phyloP scores from a whole-genome alignment of 306 rosid species.

The Gynostemma pentaphyllum region DNA sequence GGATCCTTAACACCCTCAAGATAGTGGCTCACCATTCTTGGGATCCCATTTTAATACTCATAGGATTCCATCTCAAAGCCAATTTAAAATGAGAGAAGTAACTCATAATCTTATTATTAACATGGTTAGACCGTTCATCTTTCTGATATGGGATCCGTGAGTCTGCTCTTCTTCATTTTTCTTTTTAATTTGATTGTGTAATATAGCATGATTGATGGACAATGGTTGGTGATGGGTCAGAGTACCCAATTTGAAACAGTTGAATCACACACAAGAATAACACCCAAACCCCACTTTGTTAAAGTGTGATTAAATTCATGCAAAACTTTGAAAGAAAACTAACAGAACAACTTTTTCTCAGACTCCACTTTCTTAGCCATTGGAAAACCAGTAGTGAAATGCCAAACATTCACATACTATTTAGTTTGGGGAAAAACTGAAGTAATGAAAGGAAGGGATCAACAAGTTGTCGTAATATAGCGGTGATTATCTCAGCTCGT shows the following conservation, averaged over 20 bases:
- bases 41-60: too few relatives aligned
- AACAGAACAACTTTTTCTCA: slow-evolving; percentile 5
- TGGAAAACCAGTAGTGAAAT: background rate
- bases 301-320: slow-evolving; percentile 7
- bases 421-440: slow-evolving; percentile 9
- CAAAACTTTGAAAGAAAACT: slow-evolving; percentile 6
- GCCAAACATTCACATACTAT: slow-evolving; percentile 24
- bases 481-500: too few relatives aligned
- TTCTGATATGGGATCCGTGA: too few relatives aligned
- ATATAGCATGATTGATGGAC: slow-evolving; percentile 44
- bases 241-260: slow-evolving; percentile 1
- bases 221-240: slow-evolving; percentile 62
- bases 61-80: too few relatives aligned
- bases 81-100: too few relatives aligned
- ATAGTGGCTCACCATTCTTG: too few relatives aligned
- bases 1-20: too few relatives aligned
- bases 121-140: too few relatives aligned
- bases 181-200: background rate
- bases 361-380: slow-evolving; percentile 10
- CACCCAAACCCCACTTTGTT: slow-evolving; percentile 7
- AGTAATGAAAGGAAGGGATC: slow-evolving; percentile 29
- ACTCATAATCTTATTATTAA: too few relatives aligned
- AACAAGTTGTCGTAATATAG: too few relatives aligned
- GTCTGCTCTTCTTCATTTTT: background rate
- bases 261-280: slow-evolving; percentile 5